phyloP scores from a whole-genome alignment of 2,329 filamentous ascomycete genomes.

The Chaetomium sp. region DNA sequence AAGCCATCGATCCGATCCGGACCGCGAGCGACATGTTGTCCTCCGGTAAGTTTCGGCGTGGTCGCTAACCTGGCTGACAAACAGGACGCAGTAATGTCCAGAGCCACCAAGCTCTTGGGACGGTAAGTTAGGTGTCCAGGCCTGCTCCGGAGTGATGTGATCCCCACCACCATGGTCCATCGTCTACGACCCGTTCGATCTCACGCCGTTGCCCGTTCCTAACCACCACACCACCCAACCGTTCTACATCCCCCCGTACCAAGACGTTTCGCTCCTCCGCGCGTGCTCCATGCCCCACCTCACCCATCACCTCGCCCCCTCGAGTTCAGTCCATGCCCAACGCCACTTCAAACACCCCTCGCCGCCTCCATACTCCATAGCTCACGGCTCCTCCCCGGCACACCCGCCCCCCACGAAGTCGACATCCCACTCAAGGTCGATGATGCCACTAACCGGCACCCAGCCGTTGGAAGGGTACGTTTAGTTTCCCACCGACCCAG shows the following conservation, averaged over 20 bases:
- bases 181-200: background rate
- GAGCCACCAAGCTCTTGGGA: background rate
- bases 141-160: conserved; percentile 2
- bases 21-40: conserved; percentile 20
- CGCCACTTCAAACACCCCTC: background rate
- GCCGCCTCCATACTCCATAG: background rate
- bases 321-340: background rate
- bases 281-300: background rate
- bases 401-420: background rate
- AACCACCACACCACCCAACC: background rate
- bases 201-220: background rate
- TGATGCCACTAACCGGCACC: background rate
- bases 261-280: background rate
- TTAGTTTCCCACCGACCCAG: background rate
- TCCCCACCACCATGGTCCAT: background rate
- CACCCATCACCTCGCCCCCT: too few relatives aligned
- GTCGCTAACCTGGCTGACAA: conserved; percentile 22
- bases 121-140: conserved; percentile 14
- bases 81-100: background rate
- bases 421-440: background rate
- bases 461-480: background rate
- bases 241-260: background rate
- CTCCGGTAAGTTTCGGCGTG: conserved; percentile 26
- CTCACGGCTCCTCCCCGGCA: background rate
- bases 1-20: conserved; percentile 16